These are phyloP conservation scores for Aspergillus bertholletiae DNA, from an alignment of 495 filamentous ascomycete species.

Conservation along the genomic window DNA sequence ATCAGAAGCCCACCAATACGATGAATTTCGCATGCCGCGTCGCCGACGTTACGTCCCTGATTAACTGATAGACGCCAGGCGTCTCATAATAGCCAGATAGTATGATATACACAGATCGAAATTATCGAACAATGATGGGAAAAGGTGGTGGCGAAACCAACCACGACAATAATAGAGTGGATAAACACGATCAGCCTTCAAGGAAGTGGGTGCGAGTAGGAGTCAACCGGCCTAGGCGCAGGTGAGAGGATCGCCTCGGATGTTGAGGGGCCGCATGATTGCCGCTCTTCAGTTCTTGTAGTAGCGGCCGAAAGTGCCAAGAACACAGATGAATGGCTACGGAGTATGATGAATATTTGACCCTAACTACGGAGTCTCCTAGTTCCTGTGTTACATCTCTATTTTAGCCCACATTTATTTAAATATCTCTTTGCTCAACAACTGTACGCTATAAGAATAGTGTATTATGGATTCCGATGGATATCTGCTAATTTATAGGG, in stretches of 20 bases:
- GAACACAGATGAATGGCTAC: too few species aligned
- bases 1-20: conserved; percentile 12
- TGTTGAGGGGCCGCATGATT: conserved; percentile 11
- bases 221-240: not conserved
- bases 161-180: not conserved
- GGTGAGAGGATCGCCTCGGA: conserved; percentile 5
- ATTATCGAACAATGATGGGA: not conserved
- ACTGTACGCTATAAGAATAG: too few species aligned
- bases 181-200: not conserved
- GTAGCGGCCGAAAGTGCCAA: too few species aligned
- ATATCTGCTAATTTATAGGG: too few species aligned
- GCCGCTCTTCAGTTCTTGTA: not conserved
- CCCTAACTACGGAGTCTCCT: too few species aligned
- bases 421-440: too few species aligned
- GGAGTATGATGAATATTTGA: too few species aligned
- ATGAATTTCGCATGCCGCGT: conserved; percentile 9
- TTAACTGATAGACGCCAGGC: not conserved
- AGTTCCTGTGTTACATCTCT: too few species aligned
- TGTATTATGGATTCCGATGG: too few species aligned
- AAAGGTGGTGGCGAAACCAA: not conserved
- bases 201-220: not conserved
- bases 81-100: conserved; percentile 1
- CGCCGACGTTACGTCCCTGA: not conserved
- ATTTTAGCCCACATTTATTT: too few species aligned
- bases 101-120: not conserved